Conservation (phyloP, 352 stramenopile genomes). For the Phytophthora pisi region DNA sequence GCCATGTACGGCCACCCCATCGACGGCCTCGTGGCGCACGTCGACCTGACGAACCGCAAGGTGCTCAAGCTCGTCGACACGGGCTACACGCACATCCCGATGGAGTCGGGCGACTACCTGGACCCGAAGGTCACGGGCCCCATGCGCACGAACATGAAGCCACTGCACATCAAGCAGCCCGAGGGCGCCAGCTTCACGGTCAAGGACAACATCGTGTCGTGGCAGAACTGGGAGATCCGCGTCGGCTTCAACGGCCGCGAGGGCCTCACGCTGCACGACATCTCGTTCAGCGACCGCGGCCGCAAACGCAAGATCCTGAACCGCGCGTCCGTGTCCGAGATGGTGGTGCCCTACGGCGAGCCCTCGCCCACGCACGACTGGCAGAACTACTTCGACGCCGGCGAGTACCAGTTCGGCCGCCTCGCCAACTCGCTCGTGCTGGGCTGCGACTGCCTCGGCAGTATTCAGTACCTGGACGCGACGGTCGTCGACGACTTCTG, state of each 20-base stretch:
- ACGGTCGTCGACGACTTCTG: slow-evolving; percentile 38
- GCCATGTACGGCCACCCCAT: slow-evolving; percentile 59
- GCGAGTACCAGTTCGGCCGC: slow-evolving; percentile 79
- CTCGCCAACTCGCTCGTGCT: slow-evolving; percentile 82
- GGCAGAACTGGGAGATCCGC: slow-evolving; percentile 83
- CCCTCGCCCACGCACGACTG: slow-evolving; percentile 68
- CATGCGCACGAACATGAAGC: slow-evolving; percentile 58
- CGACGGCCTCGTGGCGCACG: slow-evolving; percentile 52
- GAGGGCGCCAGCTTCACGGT: slow-evolving; percentile 79
- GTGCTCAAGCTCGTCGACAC: slow-evolving; percentile 50
- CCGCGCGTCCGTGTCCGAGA: slow-evolving; percentile 78
- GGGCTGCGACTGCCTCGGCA: slow-evolving; percentile 68
- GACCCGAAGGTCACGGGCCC: slow-evolving; percentile 42
- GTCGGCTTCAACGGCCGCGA: slow-evolving; percentile 87
- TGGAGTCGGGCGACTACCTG: slow-evolving; percentile 53
- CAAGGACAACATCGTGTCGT: slow-evolving; percentile 67
- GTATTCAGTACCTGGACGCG: slow-evolving; percentile 37
- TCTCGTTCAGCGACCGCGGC: slow-evolving; percentile 46
- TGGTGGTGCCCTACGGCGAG: slow-evolving; percentile 88
- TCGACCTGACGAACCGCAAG: slow-evolving; percentile 48
- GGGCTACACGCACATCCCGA: slow-evolving; percentile 51
- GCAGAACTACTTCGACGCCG: slow-evolving; percentile 89
- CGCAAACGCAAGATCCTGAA: slow-evolving; percentile 66
- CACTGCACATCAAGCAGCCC: slow-evolving; percentile 74
- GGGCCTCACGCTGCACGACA: slow-evolving; percentile 65